Evolutionary conservation across 306 rosid genomes (phyloP).

Genomic region (Begonia peltatifolia): DNA sequence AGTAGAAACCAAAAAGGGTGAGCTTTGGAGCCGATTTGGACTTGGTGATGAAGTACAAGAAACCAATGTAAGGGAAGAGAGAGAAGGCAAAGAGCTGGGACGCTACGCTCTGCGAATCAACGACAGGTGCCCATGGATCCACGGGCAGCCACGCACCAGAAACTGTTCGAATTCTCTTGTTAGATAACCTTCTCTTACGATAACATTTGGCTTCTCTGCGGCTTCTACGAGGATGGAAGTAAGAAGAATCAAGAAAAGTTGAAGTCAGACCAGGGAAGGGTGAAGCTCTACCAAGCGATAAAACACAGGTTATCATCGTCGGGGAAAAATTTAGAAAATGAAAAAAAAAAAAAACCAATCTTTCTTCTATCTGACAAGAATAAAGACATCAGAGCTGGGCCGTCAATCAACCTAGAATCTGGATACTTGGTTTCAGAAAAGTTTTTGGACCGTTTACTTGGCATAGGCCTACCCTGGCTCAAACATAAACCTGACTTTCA

Average conservation of each 20-base stretch:
- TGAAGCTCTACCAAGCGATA: conserved; percentile 20
- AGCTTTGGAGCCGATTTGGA: conserved; percentile 81
- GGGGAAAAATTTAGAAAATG: too few species aligned
- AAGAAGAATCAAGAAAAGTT: conserved; percentile 13
- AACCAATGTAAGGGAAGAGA: conserved; percentile 69
- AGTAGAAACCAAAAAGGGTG: conserved; percentile 90
- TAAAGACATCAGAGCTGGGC: too few species aligned
- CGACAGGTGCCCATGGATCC: conserved; percentile 87
- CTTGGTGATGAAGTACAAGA: conserved; percentile 81
- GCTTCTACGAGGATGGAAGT: conserved; percentile 6
- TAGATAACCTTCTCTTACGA: conserved; percentile 5
- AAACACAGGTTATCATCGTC: conserved; percentile 8
- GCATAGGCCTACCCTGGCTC: too few species aligned
- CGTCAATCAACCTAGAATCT: too few species aligned
- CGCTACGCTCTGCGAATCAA: conserved; percentile 80
- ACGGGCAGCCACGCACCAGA: conserved; percentile 42
- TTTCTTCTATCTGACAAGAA: too few species aligned
- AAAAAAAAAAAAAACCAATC: too few species aligned
- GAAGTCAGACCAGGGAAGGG: conserved; percentile 13
- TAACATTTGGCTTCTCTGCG: conserved; percentile 5
- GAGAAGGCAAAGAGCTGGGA: conserved; percentile 78
- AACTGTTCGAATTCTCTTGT: conserved; percentile 20
- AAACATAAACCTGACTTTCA: too few species aligned
- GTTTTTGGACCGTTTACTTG: too few species aligned
- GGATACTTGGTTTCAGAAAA: too few species aligned